Conservation (phyloP, 148 eudicot species). For the Camellia granthamiana region DNA sequence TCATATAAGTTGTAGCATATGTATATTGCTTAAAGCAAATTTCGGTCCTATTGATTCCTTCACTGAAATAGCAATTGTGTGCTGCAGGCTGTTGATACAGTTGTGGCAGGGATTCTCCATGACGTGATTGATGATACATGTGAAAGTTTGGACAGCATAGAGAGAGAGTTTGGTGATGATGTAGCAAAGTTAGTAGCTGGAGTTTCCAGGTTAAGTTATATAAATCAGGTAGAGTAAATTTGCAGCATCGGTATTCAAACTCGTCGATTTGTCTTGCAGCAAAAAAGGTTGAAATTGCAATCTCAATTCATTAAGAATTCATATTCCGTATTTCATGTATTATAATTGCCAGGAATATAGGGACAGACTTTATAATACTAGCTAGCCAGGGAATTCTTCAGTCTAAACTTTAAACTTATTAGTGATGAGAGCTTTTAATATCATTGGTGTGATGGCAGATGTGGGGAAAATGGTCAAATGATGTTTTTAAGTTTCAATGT, state of each 20-base stretch:
- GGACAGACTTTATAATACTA: neutral
- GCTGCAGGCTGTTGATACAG: slow-evolving; percentile 82
- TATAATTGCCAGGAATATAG: neutral
- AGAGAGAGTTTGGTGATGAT: slow-evolving; percentile 69
- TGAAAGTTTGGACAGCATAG: slow-evolving; percentile 51
- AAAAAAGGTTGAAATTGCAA: neutral
- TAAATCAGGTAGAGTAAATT: slow-evolving; percentile 66
- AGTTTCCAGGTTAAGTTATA: slow-evolving; percentile 86
- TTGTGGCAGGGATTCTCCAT: slow-evolving; percentile 94
- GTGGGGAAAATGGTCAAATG: neutral
- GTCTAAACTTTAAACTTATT: neutral
- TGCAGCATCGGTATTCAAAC: neutral
- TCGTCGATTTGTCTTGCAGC: neutral
- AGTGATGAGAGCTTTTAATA: neutral
- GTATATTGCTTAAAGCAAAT: neutral
- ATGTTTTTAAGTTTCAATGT: neutral
- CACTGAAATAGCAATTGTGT: slow-evolving; percentile 14
- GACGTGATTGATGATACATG: slow-evolving; percentile 90
- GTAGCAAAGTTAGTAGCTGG: slow-evolving; percentile 86
- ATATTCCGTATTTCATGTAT: neutral
- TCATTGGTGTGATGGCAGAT: neutral
- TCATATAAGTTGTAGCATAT: neutral
- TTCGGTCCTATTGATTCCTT: neutral
- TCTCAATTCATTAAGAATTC: neutral
- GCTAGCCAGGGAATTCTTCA: neutral